phyloP scores from a whole-genome alignment of 495 filamentous ascomycete species.

The Penicillium tannophilum region DNA sequence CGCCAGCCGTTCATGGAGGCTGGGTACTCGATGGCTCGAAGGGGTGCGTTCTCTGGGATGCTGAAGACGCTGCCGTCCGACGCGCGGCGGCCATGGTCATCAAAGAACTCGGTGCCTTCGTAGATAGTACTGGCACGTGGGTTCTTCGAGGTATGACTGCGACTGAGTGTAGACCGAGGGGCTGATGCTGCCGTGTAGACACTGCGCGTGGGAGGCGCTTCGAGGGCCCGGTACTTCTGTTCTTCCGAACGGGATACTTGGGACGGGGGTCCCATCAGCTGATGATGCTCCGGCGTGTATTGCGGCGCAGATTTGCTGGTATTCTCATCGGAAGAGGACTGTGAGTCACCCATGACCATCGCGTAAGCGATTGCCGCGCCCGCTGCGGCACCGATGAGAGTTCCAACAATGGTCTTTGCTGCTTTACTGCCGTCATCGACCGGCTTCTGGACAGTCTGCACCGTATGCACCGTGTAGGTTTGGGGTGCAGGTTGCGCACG shows the following conservation, averaged over 20 bases:
- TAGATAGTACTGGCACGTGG: slow-evolving; percentile 48
- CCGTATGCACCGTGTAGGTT: slow-evolving; percentile 22
- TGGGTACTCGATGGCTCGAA: slow-evolving; percentile 49
- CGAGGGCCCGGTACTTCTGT: slow-evolving; percentile 40
- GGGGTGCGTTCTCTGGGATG: slow-evolving; percentile 34
- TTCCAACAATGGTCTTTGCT: slow-evolving; percentile 66
- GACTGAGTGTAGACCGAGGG: slow-evolving; percentile 33
- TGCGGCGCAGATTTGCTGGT: slow-evolving; percentile 27
- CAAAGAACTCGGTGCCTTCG: slow-evolving; percentile 40
- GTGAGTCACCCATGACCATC: slow-evolving; percentile 57
- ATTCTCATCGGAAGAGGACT: slow-evolving; percentile 23
- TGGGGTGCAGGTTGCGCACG: slow-evolving; percentile 30
- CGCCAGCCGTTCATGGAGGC: slow-evolving; percentile 29
- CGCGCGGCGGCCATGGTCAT: slow-evolving; percentile 41
- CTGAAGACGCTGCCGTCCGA: slow-evolving; percentile 43
- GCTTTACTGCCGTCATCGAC: slow-evolving; percentile 42
- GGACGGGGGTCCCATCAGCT: slow-evolving; percentile 32
- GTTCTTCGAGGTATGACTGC: slow-evolving; percentile 42
- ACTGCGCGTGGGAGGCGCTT: slow-evolving; percentile 45
- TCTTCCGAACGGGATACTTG: slow-evolving; percentile 26
- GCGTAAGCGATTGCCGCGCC: slow-evolving; percentile 77
- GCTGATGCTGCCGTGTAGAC: slow-evolving; percentile 37
- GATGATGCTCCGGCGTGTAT: slow-evolving; percentile 31
- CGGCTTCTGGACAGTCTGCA: slow-evolving; percentile 30
- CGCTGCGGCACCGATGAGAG: slow-evolving; percentile 73